Evolutionary conservation across 2,329 filamentous ascomycete species (phyloP), one percentile per base, ranked within the genome.

Genomic region (Aureobasidium sp.): DNA sequence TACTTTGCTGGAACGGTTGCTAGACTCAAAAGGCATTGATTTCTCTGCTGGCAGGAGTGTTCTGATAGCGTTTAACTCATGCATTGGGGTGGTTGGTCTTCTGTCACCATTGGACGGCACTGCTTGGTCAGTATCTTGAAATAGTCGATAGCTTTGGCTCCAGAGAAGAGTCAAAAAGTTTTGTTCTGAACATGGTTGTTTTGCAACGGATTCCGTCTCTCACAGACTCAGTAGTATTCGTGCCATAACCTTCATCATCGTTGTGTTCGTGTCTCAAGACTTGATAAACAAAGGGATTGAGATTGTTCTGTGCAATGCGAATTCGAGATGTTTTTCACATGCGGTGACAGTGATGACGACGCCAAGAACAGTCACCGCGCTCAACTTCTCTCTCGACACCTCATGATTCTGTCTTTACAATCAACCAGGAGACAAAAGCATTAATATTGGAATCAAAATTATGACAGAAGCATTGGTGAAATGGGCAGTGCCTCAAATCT

Each of bases 401-500:
- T 57, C 29, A 42, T 34, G 37, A 44, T 16, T 30, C 14, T 45
- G 29, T 45, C 45, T 36, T n/a, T 6, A 30, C 27, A 11, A 25
- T 16, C 39, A 36, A 27, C 21, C n/a, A 30, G 11, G n/a, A 57
- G 29, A 13, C 16, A 49, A 39, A 10, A 21, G 3, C 11, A 2
- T 39, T 32, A 10, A 30, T 21, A 32, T 16, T 8, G 11, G 8
- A 4, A 37, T 30, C 14, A 9, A 36, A 32, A 36, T 16, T 25
- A 54, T 45, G 44, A 71, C 71, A 64, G 64, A 69, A 36, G 60
- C 68, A 30, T 61, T 73, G 29, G 64, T 70, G 29, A 59, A 66
- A 13, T 87, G 85, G 85, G 85, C 85, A 32, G 69, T 86, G 44
- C 80, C 87, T 53, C 90, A 91, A 71, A 83, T 99, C 8, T 85